Evolutionary conservation across 1,284 basidiomycete genomes (phyloP).

Genomic region (Sporisorium graminicola): DNA sequence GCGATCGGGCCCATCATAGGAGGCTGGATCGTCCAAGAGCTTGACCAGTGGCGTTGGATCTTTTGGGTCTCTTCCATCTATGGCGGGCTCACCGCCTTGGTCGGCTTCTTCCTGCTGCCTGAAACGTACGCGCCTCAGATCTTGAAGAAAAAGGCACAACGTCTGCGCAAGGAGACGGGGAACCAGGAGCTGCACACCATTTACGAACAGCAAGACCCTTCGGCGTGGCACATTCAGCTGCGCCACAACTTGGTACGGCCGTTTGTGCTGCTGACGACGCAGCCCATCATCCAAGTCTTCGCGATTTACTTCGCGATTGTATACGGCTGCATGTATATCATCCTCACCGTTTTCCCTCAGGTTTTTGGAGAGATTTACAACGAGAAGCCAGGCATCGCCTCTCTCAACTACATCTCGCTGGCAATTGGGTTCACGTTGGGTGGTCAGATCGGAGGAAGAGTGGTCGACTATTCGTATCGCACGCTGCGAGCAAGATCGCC

Average conservation of each 20-base stretch:
- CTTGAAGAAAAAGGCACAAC: conserved; percentile 63
- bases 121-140: conserved; percentile 70
- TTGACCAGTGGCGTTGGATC: conserved; percentile 53
- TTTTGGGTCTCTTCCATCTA: conserved; percentile 55
- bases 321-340: conserved; percentile 71
- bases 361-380: conserved; percentile 74
- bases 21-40: conserved; percentile 54
- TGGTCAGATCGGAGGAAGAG: conserved; percentile 76
- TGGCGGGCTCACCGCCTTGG: conserved; percentile 47
- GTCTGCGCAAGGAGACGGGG: conserved; percentile 72
- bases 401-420: conserved; percentile 77
- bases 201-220: conserved; percentile 54
- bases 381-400: conserved; percentile 73
- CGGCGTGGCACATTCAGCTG: conserved; percentile 66
- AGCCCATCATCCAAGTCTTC: conserved; percentile 73
- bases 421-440: conserved; percentile 61
- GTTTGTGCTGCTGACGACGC: conserved; percentile 72
- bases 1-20: conserved; percentile 51
- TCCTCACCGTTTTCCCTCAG: conserved; percentile 77
- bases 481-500: conserved; percentile 73
- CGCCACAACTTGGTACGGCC: conserved; percentile 72
- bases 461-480: conserved; percentile 75
- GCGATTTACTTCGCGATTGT: conserved; percentile 72
- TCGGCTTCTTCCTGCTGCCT: conserved; percentile 54
- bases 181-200: conserved; percentile 55